Evolutionary conservation across 345 rosid genomes (phyloP).

Genomic region (Noccaea bulbosa): DNA sequence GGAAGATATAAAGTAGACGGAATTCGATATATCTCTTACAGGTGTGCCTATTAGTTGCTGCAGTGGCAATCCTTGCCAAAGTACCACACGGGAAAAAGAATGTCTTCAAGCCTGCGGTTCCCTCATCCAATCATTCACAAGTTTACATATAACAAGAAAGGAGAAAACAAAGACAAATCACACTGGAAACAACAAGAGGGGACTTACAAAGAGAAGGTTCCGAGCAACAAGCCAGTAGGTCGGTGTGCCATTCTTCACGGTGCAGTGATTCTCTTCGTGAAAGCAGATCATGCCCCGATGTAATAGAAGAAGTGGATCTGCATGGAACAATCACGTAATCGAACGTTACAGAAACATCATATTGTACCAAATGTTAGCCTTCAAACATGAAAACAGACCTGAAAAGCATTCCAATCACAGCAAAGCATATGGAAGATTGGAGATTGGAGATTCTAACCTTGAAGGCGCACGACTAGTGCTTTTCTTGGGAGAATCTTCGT

Average conservation of each 20-base stretch:
- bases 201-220: conserved; percentile 89
- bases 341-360: conserved; percentile 7
- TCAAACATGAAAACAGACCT: conserved; percentile 1
- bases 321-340: conserved; percentile 33
- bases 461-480: conserved; percentile 56
- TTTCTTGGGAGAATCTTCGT: conserved; percentile 55
- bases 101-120: conserved; percentile 75
- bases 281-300: conserved; percentile 72
- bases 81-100: conserved; percentile 92
- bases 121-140: conserved; percentile 17
- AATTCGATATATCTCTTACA: conserved; percentile 57
- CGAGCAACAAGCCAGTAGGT: conserved; percentile 93
- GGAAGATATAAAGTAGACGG: conserved; percentile 2
- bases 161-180: conserved; percentile 4
- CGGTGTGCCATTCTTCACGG: conserved; percentile 91
- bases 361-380: conserved; percentile 17
- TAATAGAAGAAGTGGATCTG: conserved; percentile 78
- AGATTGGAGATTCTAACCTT: conserved; percentile 53
- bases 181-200: conserved; percentile 24
- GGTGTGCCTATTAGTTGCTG: conserved; percentile 77
- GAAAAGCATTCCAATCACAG: conserved; percentile 6
- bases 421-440: neutral
- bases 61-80: conserved; percentile 82
- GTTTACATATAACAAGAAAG: conserved; percentile 12
- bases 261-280: conserved; percentile 58